Evolutionary conservation across 257 asterid genomes (phyloP).

Genomic region (Haberlea rhodopensis): DNA sequence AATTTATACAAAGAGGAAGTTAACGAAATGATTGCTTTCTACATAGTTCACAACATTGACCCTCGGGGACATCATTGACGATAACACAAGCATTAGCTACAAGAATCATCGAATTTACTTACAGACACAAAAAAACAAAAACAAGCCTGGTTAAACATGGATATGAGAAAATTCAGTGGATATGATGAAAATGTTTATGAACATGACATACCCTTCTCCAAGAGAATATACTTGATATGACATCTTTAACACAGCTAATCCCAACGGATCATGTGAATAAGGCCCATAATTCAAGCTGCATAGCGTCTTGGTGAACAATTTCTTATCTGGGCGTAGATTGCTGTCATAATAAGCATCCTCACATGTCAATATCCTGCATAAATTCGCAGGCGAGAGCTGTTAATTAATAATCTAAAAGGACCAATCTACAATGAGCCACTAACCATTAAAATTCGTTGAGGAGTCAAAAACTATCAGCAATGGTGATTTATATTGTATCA

Average conservation of each 20-base stretch:
- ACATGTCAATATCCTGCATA: constrained; percentile 78
- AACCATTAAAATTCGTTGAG: constrained; percentile 10
- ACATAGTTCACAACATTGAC: background rate
- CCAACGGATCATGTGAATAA: constrained; percentile 63
- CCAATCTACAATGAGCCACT: background rate
- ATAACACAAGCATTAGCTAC: constrained; percentile 23
- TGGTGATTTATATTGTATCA: background rate
- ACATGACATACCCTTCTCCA: constrained; percentile 90
- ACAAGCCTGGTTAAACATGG: constrained; percentile 24
- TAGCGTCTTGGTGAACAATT: constrained; percentile 31
- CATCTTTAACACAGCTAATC: constrained; percentile 86
- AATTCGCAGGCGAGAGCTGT: constrained; percentile 25
- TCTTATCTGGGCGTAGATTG: constrained; percentile 38
- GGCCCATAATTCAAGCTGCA: constrained; percentile 48
- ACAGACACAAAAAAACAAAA: constrained; percentile 6
- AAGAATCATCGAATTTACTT: constrained; percentile 13
- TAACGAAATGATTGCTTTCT: constrained; percentile 13
- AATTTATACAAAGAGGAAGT: constrained; percentile 1
- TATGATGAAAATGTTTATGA: background rate
- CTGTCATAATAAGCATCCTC: constrained; percentile 77
- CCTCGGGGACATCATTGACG: constrained; percentile 9
- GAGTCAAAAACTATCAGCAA: too few relatives aligned
- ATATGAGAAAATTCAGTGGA: constrained; percentile 20
- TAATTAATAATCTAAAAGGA: constrained; percentile 4
- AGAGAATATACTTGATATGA: constrained; percentile 80